These are phyloP conservation scores for Trichophaea hybrida DNA, from an alignment of 2,329 filamentous ascomycete genomes.

Conservation along the genomic window DNA sequence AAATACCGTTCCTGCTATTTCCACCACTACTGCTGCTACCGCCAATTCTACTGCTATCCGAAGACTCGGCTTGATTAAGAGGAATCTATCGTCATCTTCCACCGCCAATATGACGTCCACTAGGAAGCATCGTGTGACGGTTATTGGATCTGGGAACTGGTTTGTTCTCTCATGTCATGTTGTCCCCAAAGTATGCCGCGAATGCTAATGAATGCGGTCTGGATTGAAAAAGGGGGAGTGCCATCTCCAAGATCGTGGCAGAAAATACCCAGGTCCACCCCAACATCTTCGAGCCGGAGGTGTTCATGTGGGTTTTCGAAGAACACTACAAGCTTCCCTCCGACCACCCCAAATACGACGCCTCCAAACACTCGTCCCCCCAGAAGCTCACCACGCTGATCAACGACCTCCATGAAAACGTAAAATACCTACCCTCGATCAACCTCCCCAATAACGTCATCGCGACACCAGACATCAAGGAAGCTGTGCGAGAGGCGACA, in stretches of 20 bases:
- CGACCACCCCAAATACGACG: slow-evolving; percentile 58
- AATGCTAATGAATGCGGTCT: not conserved
- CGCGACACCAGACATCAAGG: slow-evolving; percentile 66
- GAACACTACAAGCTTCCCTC: slow-evolving; percentile 66
- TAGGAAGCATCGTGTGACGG: slow-evolving; percentile 76
- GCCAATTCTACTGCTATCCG: not conserved
- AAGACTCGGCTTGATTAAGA: not conserved
- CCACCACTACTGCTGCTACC: not conserved
- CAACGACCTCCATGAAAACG: slow-evolving; percentile 86
- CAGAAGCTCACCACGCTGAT: slow-evolving; percentile 85
- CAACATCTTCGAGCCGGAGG: slow-evolving; percentile 69
- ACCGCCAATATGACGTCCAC: not conserved
- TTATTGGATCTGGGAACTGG: slow-evolving; percentile 96
- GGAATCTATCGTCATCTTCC: not conserved
- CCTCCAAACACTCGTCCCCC: slow-evolving; percentile 44
- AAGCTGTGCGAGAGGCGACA: slow-evolving; percentile 68
- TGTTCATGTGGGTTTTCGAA: slow-evolving; percentile 99
- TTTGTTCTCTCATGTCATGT: slow-evolving; percentile 33
- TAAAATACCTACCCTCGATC: slow-evolving; percentile 93
- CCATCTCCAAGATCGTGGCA: slow-evolving; percentile 90
- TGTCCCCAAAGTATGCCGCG: not conserved
- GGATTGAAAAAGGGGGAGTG: slow-evolving; percentile 57
- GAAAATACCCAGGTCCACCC: slow-evolving; percentile 72
- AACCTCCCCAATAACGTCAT: slow-evolving; percentile 66
- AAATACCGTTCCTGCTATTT: not conserved